Percentiles rank a stretch among this genome's conserved stretches.
Evolutionary conservation across 139 green algal species (phyloP).

Genomic region (Asterochloris erici): DNA sequence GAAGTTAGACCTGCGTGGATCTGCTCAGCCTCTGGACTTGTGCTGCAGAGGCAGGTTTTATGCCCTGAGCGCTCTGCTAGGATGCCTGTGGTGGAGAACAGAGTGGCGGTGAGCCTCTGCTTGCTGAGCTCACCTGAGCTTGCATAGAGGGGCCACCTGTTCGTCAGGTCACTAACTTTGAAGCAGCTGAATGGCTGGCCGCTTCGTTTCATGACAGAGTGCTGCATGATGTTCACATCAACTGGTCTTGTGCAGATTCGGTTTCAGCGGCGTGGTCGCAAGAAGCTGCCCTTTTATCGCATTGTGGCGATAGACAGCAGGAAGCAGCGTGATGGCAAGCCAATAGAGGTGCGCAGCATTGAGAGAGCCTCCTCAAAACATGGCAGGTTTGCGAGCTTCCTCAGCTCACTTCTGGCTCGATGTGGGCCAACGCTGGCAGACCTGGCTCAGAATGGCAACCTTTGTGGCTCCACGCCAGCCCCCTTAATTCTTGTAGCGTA

Average conservation of each 20-base stretch:
- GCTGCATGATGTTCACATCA: not conserved
- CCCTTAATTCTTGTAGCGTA: not conserved
- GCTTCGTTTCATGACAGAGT: not conserved
- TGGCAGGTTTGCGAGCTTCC: not conserved
- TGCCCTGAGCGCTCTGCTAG: not conserved
- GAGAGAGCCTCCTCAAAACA: not conserved
- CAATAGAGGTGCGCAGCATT: conserved; percentile 55
- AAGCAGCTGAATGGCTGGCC: not conserved
- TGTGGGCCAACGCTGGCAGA: not conserved
- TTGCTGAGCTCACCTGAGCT: not conserved
- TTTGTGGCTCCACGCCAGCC: not conserved
- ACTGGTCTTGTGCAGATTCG: conserved; percentile 55
- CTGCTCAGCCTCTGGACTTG: not conserved
- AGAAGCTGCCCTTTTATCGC: conserved; percentile 86
- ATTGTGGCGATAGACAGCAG: conserved; percentile 89
- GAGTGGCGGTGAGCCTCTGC: conserved; percentile 16
- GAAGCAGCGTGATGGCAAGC: conserved; percentile 72
- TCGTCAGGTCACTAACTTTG: not conserved
- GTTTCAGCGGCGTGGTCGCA: conserved; percentile 86
- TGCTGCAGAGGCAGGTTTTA: not conserved
- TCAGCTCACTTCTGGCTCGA: not conserved
- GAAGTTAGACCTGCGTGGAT: not conserved
- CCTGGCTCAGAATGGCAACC: not conserved
- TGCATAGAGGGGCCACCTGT: too few species aligned
- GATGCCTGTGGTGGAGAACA: conserved; percentile 25